Base-by-base conservation (phyloP, 225 moss, liverwort and hornwort genomes). In the Takakia lepidozioides region DNA sequence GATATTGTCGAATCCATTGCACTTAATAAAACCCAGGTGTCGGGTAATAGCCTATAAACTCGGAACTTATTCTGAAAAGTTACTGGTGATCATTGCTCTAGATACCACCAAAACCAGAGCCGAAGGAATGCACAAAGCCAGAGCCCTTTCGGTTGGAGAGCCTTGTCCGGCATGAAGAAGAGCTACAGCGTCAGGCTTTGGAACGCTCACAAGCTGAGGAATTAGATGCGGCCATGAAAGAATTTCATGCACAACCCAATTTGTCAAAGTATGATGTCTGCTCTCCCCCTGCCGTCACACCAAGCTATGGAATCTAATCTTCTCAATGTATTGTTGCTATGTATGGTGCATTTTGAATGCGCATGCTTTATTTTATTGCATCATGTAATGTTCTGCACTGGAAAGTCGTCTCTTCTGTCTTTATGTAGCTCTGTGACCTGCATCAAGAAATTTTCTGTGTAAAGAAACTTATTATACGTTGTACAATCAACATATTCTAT, bases 101-200 rank as follows among this genome's bases (percentile, higher is more conserved):
- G 88, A 49, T 84, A 23, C 84, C 79, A 42, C 79, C 66, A 25
- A 93, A 86, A 56, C 89, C 82, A 34, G 52, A 64, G 52, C 76
- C 74, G 1, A 84, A 78, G 55, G 79, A 74, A 20, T 66, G 71
- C 51, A 84, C 93, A 7, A 73, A 70, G 47, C 86, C 76, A 40
- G 86, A 74, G 27, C 89, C 93, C 25, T 93, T 93, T 39, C 71
- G 84, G 41, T 63, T 84, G 34, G 86, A 86, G 66, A 86, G 93
- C 39, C 55, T 83, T 58, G 27, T 69, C 30, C 76, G 86, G 23
- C 89, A 93, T 45, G 79, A 86, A 62, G 76, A 77, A 40, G 76
- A 88, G 58, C 74, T 71, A 65, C 76, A 70, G 8, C 57, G 73
- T 52, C 21, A 57, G 16, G 76, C 69, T 3, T 72, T 66, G 37